Conservation (phyloP, 352 stramenopile species). For the Phytophthora nicotianae region DNA sequence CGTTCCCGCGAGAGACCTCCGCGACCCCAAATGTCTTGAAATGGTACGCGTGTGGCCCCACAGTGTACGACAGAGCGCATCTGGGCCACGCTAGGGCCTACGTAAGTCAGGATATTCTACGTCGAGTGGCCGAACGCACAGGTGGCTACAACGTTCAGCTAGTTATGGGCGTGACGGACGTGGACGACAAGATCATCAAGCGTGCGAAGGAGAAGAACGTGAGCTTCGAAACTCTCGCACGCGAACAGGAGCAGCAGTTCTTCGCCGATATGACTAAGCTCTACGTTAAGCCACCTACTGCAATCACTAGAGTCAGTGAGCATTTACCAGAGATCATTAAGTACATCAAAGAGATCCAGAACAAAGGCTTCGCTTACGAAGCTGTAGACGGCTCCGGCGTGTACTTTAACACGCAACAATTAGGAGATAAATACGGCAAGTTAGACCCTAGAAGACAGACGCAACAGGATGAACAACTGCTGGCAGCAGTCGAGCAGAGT, state of each 20-base stretch:
- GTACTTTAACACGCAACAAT: conserved; percentile 94
- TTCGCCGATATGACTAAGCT: conserved; percentile 68
- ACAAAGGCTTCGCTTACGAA: conserved; percentile 95
- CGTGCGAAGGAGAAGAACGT: conserved; percentile 51
- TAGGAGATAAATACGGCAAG: conserved; percentile 76
- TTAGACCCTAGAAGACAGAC: conserved; percentile 60
- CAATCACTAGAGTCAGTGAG: conserved; percentile 91
- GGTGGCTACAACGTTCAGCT: conserved; percentile 95
- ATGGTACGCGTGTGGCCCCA: conserved; percentile 99
- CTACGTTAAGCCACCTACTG: conserved; percentile 61
- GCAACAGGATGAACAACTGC: conserved; percentile 54
- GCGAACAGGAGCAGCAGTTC: conserved; percentile 69
- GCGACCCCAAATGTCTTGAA: conserved; percentile 57
- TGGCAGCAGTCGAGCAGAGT: conserved; percentile 37
- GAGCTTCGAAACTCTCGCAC: conserved; percentile 51
- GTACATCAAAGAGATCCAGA: conserved; percentile 93
- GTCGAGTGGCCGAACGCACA: conserved; percentile 83
- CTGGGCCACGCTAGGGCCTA: conserved; percentile 97
- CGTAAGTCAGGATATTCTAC: conserved; percentile 94
- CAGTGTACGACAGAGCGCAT: conserved; percentile 98
- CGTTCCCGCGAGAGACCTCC: conserved; percentile 47
- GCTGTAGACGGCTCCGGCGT: conserved; percentile 89
- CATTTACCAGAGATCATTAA: conserved; percentile 96
- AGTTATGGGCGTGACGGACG: conserved; percentile 97
- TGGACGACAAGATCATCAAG: conserved; percentile 99